These are phyloP conservation scores for Myxozyma sirexii DNA, from an alignment of 805 yeast genomes.

Conservation along the genomic window DNA sequence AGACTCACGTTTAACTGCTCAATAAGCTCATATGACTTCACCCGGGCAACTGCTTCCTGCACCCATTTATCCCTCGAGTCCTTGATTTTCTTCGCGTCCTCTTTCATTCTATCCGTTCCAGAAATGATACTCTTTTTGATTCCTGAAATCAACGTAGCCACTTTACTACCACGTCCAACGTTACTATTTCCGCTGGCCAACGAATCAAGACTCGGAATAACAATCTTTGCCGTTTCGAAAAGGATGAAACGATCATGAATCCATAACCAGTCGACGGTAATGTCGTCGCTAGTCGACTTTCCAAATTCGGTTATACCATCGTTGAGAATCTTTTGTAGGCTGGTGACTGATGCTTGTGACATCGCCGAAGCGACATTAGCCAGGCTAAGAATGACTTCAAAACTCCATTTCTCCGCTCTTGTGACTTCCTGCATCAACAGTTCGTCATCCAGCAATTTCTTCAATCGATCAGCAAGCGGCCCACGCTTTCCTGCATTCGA, in stretches of 20 bases:
- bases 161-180: background rate
- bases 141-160: background rate
- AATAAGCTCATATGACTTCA: conserved; percentile 5
- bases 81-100: conserved; percentile 23
- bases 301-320: conserved; percentile 4
- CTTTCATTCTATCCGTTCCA: conserved; percentile 17
- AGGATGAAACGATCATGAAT: conserved; percentile 21
- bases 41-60: conserved; percentile 1
- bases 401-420: conserved; percentile 46
- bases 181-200: background rate
- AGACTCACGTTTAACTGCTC: conserved; percentile 19
- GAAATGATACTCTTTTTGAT: conserved; percentile 8
- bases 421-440: conserved; percentile 38
- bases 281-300: background rate
- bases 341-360: background rate
- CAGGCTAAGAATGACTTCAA: conserved; percentile 34
- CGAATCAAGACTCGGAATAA: conserved; percentile 8
- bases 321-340: conserved; percentile 6
- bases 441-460: conserved; percentile 20
- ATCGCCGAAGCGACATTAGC: conserved; percentile 11
- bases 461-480: conserved; percentile 36
- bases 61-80: conserved; percentile 20
- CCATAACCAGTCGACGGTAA: conserved; percentile 22
- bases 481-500: conserved; percentile 35
- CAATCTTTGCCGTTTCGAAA: conserved; percentile 24